Evolutionary conservation across 106 monocot species (phyloP).

Genomic region (Amphibolis antarctica): DNA sequence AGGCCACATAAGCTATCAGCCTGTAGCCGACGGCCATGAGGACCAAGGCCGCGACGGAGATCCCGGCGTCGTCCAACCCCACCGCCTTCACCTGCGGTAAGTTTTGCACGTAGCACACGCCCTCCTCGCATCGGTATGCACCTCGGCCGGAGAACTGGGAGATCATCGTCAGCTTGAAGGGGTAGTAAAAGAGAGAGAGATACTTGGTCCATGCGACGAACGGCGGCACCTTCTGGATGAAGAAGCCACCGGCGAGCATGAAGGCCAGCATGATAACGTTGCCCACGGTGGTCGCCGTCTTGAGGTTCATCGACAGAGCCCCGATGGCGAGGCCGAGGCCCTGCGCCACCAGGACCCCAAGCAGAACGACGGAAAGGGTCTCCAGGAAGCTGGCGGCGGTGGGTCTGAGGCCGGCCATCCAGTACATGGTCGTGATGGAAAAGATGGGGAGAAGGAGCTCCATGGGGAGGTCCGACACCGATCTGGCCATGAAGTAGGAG

Average conservation of each 20-base stretch:
- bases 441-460: conserved; percentile 35
- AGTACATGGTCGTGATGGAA: conserved; percentile 31
- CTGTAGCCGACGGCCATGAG: conserved; percentile 20
- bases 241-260: conserved; percentile 55
- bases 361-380: conserved; percentile 10
- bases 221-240: conserved; percentile 33
- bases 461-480: conserved; percentile 43
- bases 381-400: conserved; percentile 17
- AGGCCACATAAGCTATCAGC: conserved; percentile 16
- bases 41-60: conserved; percentile 3
- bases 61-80: conserved; percentile 4
- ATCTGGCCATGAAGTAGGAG: conserved; percentile 42
- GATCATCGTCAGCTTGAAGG: conserved; percentile 30
- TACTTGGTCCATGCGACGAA: conserved; percentile 57
- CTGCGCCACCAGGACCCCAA: conserved; percentile 28
- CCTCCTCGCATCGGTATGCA: background rate
- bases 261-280: conserved; percentile 43
- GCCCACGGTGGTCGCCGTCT: conserved; percentile 28
- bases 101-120: conserved; percentile 8
- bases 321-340: conserved; percentile 46
- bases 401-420: conserved; percentile 39
- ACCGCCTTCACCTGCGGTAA: conserved; percentile 12
- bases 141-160: conserved; percentile 29
- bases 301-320: conserved; percentile 35
- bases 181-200: conserved; percentile 30